These are phyloP conservation scores for Suillus occidentalis DNA, from an alignment of 768 basidiomycete species.

Conservation along the genomic window DNA sequence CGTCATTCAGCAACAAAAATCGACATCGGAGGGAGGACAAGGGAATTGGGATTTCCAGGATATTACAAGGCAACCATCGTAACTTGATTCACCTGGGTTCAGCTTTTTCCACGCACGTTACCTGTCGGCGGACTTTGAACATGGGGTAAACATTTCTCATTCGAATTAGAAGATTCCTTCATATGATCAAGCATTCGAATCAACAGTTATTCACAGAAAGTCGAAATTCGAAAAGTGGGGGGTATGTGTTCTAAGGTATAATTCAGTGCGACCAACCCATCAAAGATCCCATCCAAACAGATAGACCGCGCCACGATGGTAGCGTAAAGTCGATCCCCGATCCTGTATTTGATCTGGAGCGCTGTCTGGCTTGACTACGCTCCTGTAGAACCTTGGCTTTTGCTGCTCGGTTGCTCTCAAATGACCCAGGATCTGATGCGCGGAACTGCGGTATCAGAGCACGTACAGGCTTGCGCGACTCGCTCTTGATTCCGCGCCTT, in stretches of 20 bases:
- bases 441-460: neutral
- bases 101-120: too few species aligned
- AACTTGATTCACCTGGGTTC: too few species aligned
- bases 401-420: neutral
- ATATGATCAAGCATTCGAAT: neutral
- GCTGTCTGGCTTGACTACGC: neutral
- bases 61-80: too few species aligned
- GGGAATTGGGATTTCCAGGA: too few species aligned
- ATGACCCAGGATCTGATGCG: neutral
- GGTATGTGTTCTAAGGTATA: neutral
- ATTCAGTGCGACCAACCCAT: constrained; percentile 30
- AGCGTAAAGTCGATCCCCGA: constrained; percentile 26
- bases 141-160: too few species aligned
- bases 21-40: too few species aligned
- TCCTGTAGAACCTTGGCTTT: neutral
- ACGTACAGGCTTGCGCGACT: constrained; percentile 11
- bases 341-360: neutral
- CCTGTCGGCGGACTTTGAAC: too few species aligned
- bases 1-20: too few species aligned
- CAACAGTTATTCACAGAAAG: neutral
- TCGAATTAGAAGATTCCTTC: neutral
- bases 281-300: constrained; percentile 30
- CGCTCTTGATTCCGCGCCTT: constrained; percentile 21
- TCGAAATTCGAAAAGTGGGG: neutral
- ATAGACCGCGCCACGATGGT: constrained; percentile 33